Conservation (phyloP, 306 rosid genomes). For the Arachis hypogaea region DNA sequence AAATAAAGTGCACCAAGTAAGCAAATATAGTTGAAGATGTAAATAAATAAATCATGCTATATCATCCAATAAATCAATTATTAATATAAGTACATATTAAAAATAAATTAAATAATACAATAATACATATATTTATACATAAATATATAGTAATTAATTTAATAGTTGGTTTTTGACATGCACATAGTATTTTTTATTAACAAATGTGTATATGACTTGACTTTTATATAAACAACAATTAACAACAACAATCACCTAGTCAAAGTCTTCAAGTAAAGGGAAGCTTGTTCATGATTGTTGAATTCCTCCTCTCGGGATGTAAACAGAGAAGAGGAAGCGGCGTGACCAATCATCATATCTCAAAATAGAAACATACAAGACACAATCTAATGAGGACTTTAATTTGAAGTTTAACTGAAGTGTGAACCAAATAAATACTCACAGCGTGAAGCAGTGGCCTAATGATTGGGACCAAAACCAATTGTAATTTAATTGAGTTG, state of each 20-base stretch:
- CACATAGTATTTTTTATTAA: no score
- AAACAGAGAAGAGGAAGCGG: neutral
- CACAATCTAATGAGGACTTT: neutral
- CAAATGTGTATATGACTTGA: no score
- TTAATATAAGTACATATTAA: no score
- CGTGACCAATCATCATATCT: slow-evolving; percentile 5
- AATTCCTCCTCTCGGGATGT: neutral
- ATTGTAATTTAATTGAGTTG: neutral
- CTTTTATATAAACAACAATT: neutral
- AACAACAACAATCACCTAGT: neutral
- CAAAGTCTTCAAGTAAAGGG: slow-evolving; percentile 14
- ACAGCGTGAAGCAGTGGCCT: slow-evolving; percentile 1
- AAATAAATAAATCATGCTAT: no score
- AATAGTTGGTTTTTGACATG: no score
- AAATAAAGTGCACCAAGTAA: neutral
- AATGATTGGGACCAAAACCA: neutral
- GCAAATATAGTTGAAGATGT: neutral
- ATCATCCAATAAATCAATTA: no score
- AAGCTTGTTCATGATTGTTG: neutral
- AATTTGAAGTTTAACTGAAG: no score
- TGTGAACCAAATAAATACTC: neutral
- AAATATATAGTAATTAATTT: no score
- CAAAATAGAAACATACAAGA: slow-evolving; percentile 1
- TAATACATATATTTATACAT: no score
- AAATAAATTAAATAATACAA: no score